These are phyloP conservation scores for Eimeria necatrix DNA, from an alignment of 169 alveolate species.

Conservation along the genomic window DNA sequence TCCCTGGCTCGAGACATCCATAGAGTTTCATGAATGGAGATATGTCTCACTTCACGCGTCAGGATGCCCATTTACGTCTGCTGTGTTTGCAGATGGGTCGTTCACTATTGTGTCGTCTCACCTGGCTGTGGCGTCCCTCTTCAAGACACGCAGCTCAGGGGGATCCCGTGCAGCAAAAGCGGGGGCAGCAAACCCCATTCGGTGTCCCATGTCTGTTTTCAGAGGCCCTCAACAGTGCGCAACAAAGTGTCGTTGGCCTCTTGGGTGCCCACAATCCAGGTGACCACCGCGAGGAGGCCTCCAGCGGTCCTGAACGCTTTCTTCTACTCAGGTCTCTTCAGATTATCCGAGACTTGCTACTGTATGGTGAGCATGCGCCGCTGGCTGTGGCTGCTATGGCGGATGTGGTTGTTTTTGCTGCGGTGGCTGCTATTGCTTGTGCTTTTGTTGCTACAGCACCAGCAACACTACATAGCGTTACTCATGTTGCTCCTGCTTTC, in stretches of 20 bases:
- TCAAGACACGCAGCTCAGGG: neutral
- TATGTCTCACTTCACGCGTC: no score
- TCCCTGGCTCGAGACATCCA: no score
- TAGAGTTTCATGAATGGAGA: no score
- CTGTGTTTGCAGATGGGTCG: slow-evolving; percentile 16
- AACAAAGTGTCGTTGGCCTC: neutral
- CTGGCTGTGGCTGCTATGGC: neutral
- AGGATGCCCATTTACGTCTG: neutral
- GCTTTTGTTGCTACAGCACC: neutral
- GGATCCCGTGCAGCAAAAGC: neutral
- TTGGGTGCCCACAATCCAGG: neutral
- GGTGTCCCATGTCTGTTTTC: slow-evolving; percentile 25
- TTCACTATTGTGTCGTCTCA: neutral
- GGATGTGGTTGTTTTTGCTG: neutral
- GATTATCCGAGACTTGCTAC: neutral
- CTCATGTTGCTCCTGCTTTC: neutral
- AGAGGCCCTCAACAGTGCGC: neutral
- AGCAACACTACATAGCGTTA: neutral
- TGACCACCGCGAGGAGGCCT: neutral
- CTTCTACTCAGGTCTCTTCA: slow-evolving; percentile 2
- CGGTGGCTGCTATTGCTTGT: neutral
- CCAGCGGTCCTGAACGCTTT: neutral
- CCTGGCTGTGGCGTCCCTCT: slow-evolving; percentile 11
- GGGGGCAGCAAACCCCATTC: neutral
- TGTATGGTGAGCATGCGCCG: neutral